Base-by-base conservation (phyloP, 768 basidiomycete genomes). In the Mycena epipterygia region DNA sequence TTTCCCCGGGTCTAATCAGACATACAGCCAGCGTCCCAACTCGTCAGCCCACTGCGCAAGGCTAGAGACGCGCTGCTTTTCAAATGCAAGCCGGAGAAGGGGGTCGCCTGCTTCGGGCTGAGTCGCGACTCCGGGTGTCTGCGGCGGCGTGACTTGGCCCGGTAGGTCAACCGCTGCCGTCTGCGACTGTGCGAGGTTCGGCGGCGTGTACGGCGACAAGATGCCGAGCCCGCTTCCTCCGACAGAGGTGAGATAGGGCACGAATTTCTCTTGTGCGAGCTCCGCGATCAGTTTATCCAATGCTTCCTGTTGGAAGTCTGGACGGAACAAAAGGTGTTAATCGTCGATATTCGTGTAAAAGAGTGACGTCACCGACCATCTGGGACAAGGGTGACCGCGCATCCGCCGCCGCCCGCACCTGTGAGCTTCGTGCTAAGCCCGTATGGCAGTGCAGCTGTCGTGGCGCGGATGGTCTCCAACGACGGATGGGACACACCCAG, bases 381-480 rank as follows among this genome's bases (percentile, higher is more conserved):
- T 59, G 98, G 98, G 59, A 99, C 87, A 39, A 99, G 88, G 16
- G 97, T 97, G 33, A 99, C 95, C 6, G 96, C 92, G 77, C 98
- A 99, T n/a, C 98, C 98, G 29, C 98, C 98, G 44, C 98, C 98
- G 33, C 98, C 98, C 11, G 98, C 97, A 46, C 98, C 98, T 9
- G 98, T 99, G 65, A 99, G 83, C 84, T 98, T 98, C n/a, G 96
- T 96, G 75, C 90, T 90, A 55, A 99, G 84, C 13, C 83, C 82
- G 81, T 92, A 93, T 11, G 91, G 92, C 70, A 83, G 77, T 13
- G 86, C 85, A 13, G 83, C 80, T 0, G 96, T 95, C 73, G 87
- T 90, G n/a, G 85, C 81, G 63, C 91, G 89, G 73, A 98, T 96
- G 25, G 85, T 82, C 80, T 99, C 98, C 66, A 99, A 82, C 2